These are phyloP conservation scores for Trichosporon asahii DNA, from an alignment of 1,284 basidiomycete species.

Conservation along the genomic window DNA sequence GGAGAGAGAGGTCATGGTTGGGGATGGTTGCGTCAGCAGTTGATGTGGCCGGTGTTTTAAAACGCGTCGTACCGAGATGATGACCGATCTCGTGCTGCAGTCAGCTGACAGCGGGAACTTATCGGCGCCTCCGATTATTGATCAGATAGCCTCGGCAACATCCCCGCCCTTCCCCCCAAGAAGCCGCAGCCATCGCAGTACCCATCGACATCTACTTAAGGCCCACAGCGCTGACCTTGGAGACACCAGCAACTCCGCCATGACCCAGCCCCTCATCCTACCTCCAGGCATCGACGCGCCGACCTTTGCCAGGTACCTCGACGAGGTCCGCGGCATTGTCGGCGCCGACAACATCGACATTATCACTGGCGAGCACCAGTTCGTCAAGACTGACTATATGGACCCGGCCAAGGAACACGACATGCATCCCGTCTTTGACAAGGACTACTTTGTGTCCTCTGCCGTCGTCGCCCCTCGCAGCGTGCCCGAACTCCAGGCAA, in stretches of 20 bases:
- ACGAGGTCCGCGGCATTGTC: constrained; percentile 9
- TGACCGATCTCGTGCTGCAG: background rate
- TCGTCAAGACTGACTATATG: constrained; percentile 18
- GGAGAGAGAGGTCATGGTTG: constrained; percentile 8
- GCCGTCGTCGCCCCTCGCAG: constrained; percentile 14
- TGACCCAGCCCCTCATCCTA: constrained; percentile 10
- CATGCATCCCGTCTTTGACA: constrained; percentile 18
- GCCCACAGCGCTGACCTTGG: background rate
- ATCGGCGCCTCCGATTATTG: background rate
- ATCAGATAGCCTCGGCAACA: background rate
- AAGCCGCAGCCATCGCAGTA: too few relatives aligned
- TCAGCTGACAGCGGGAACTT: background rate
- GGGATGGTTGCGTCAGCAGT: background rate
- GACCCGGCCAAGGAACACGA: constrained; percentile 20
- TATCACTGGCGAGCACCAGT: constrained; percentile 15
- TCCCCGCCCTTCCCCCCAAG: background rate
- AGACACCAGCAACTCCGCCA: background rate
- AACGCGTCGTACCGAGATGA: background rate
- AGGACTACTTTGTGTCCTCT: constrained; percentile 20
- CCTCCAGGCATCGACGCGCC: constrained; percentile 12
- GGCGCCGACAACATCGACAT: constrained; percentile 16
- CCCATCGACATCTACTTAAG: background rate
- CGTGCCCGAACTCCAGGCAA: constrained; percentile 13
- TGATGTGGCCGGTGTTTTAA: background rate
- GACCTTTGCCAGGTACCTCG: constrained; percentile 8